Evolutionary conservation across 2,329 filamentous ascomycete genomes (phyloP).

Genomic region (Alternaria triticimaculans): DNA sequence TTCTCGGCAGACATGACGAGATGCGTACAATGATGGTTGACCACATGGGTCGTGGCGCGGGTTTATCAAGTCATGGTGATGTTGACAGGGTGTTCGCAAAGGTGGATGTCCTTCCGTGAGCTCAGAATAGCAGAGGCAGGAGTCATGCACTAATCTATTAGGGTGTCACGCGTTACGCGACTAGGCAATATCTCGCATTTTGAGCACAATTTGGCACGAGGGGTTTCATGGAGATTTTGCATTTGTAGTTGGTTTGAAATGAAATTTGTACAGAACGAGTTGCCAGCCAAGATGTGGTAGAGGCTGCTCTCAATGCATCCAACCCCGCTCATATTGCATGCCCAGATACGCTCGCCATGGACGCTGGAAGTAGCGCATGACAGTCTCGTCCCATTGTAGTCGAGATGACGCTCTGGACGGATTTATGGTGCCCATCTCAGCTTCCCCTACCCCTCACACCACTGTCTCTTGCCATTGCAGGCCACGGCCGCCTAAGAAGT

Average conservation of each 20-base stretch:
- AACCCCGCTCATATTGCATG: constrained; percentile 4
- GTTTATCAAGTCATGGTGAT: constrained; percentile 26
- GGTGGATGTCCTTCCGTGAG: constrained; percentile 20
- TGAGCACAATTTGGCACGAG: not conserved
- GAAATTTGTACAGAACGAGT: constrained; percentile 43
- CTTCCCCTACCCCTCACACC: constrained; percentile 7
- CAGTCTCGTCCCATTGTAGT: constrained; percentile 4
- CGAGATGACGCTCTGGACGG: not conserved
- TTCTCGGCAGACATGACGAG: constrained; percentile 30
- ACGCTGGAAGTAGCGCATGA: constrained; percentile 6
- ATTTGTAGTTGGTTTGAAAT: constrained; percentile 20
- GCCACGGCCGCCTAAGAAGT: not conserved
- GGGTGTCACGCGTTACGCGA: constrained; percentile 21
- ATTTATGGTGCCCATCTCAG: not conserved
- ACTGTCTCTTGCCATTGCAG: not conserved
- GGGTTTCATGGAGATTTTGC: not conserved
- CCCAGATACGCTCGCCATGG: constrained; percentile 2
- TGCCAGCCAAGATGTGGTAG: constrained; percentile 36
- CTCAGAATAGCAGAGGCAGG: constrained; percentile 21
- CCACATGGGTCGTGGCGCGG: constrained; percentile 17
- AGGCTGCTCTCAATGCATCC: constrained; percentile 25
- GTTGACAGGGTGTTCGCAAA: constrained; percentile 25
- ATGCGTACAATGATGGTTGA: constrained; percentile 9
- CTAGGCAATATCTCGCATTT: constrained; percentile 39
- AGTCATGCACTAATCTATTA: constrained; percentile 37